These are phyloP conservation scores for Tricharina praecox DNA, from an alignment of 495 filamentous ascomycete species.

Conservation along the genomic window DNA sequence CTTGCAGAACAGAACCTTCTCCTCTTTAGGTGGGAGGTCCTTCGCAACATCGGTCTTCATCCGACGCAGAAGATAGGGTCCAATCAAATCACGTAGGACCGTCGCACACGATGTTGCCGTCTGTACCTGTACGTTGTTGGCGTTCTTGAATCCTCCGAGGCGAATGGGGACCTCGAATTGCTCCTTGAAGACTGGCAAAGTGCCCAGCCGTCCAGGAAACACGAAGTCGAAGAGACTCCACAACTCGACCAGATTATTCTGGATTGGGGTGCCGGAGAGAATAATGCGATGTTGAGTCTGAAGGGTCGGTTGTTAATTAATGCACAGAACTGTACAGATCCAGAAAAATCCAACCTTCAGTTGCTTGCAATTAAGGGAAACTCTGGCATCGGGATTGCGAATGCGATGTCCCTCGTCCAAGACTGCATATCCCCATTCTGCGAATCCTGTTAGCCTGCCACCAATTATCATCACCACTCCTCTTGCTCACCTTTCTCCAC, in stretches of 20 bases:
- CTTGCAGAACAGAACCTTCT: constrained; percentile 90
- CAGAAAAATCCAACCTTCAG: constrained; percentile 29
- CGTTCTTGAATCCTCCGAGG: constrained; percentile 82
- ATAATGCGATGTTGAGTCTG: constrained; percentile 78
- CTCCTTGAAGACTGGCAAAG: constrained; percentile 69
- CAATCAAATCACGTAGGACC: constrained; percentile 77
- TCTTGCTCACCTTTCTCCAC: too few species aligned
- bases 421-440: constrained; percentile 87
- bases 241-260: constrained; percentile 90
- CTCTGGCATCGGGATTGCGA: constrained; percentile 78
- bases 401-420: constrained; percentile 98
- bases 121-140: constrained; percentile 62
- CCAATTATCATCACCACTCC: too few species aligned
- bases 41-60: constrained; percentile 85
- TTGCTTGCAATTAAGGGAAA: constrained; percentile 86
- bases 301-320: background rate
- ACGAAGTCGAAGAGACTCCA: constrained; percentile 97
- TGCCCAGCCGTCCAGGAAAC: constrained; percentile 87
- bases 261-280: constrained; percentile 88
- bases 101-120: constrained; percentile 82
- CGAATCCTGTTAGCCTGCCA: too few species aligned
- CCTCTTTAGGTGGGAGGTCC: constrained; percentile 84
- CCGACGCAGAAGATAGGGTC: constrained; percentile 79
- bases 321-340: background rate
- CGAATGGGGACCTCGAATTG: constrained; percentile 87